A percentile compares a stretch with the other conserved stretches of the same genome.
Evolutionary conservation across 495 filamentous ascomycete species (phyloP).

Genomic region (Daldinia childiae): DNA sequence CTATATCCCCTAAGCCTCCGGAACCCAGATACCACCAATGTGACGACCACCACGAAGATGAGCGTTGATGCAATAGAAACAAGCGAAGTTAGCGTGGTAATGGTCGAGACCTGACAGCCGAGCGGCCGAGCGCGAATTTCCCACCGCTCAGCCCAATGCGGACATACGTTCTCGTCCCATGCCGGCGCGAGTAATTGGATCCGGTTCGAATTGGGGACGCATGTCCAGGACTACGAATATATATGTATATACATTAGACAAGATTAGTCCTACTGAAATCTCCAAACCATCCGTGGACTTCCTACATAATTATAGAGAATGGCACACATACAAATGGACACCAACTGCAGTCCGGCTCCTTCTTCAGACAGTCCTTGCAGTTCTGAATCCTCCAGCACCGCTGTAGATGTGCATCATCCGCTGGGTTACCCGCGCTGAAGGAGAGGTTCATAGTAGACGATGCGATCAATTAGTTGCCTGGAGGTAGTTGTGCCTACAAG

Average conservation of each 20-base stretch:
- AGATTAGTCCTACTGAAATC: not conserved
- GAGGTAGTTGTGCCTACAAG: not conserved
- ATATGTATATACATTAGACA: not conserved
- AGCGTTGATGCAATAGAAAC: slow-evolving; percentile 53
- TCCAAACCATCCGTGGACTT: not conserved
- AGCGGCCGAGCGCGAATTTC: slow-evolving; percentile 60
- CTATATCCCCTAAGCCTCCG: slow-evolving; percentile 33
- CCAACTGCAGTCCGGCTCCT: slow-evolving; percentile 56
- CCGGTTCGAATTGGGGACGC: slow-evolving; percentile 56
- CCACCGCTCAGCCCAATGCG: slow-evolving; percentile 60
- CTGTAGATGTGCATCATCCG: slow-evolving; percentile 48
- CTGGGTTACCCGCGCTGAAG: not conserved
- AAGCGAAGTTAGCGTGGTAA: slow-evolving; percentile 57
- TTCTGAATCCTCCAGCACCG: slow-evolving; percentile 60
- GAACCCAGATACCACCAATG: slow-evolving; percentile 31
- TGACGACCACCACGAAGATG: slow-evolving; percentile 46
- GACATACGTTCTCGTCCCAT: slow-evolving; percentile 56
- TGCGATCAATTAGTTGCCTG: not conserved
- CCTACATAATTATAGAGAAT: not conserved
- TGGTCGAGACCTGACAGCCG: slow-evolving; percentile 62
- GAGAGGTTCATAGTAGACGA: slow-evolving; percentile 19
- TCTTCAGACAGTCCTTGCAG: slow-evolving; percentile 54
- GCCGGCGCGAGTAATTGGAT: slow-evolving; percentile 58
- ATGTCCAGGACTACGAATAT: slow-evolving; percentile 55
- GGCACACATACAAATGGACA: slow-evolving; percentile 58